Evolutionary conservation across 257 asterid species (phyloP).

Genomic region (Scutellaria barbata): DNA sequence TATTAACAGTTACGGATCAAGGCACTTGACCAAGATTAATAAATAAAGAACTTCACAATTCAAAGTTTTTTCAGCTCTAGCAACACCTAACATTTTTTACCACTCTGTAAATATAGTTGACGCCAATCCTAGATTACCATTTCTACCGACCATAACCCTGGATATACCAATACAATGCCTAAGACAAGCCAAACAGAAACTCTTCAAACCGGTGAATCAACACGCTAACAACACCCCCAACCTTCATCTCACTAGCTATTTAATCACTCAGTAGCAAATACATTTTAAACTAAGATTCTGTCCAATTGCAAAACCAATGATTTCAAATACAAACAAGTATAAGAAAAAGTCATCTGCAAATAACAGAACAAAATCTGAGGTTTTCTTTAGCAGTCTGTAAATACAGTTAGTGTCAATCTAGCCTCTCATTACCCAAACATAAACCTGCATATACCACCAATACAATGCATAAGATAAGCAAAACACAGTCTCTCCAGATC

Average conservation of each 20-base stretch:
- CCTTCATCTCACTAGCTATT: constrained; percentile 19
- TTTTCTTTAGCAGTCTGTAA: not conserved
- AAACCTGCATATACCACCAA: not conserved
- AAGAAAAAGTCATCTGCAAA: not conserved
- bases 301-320: not conserved
- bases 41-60: not conserved
- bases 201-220: not conserved
- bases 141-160: constrained; percentile 26
- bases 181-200: not conserved
- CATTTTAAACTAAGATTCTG: not conserved
- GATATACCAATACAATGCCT: constrained; percentile 17
- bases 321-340: not conserved
- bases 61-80: constrained; percentile 1
- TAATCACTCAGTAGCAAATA: constrained; percentile 27
- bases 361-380: not conserved
- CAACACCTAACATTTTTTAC: not conserved
- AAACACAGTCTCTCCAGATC: no score
- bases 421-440: no score
- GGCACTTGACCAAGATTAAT: not conserved
- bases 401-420: not conserved
- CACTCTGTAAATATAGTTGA: not conserved
- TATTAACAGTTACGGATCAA: not conserved
- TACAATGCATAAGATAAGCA: not conserved
- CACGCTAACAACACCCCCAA: not conserved
- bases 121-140: constrained; percentile 29